Conservation (phyloP, 805 yeast genomes). For the Yarrowia sp. region DNA sequence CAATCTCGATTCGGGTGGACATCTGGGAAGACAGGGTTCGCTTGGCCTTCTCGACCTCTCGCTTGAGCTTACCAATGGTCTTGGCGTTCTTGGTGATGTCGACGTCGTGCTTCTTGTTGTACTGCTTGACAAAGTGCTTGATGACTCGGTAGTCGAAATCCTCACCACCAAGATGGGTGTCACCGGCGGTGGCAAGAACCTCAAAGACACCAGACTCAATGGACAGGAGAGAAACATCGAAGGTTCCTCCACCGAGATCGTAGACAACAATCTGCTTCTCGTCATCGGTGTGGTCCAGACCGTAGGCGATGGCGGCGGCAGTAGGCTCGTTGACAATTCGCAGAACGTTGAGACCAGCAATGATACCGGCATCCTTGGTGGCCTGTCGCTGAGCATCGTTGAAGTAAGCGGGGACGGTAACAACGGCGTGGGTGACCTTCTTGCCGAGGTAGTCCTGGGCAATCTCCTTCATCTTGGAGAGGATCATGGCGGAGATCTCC, state of each 20-base stretch:
- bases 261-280: conserved; percentile 90
- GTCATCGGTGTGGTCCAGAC: conserved; percentile 72
- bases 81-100: conserved; percentile 79
- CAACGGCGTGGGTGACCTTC: conserved; percentile 84
- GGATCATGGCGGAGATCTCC: conserved; percentile 88
- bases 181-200: conserved; percentile 93
- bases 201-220: conserved; percentile 91
- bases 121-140: conserved; percentile 74
- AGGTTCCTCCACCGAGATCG: conserved; percentile 98
- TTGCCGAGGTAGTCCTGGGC: conserved; percentile 89
- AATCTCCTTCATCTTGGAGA: conserved; percentile 86
- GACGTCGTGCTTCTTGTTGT: conserved; percentile 88
- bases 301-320: conserved; percentile 97
- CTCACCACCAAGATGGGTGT: conserved; percentile 97
- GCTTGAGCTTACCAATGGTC: conserved; percentile 89
- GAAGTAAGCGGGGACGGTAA: conserved; percentile 90
- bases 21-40: conserved; percentile 93
- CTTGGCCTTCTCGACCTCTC: conserved; percentile 98
- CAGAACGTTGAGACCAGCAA: conserved; percentile 84
- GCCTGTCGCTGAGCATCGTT: conserved; percentile 95
- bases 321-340: conserved; percentile 94
- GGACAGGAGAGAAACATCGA: conserved; percentile 83
- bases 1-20: conserved; percentile 94
- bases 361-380: conserved; percentile 88
- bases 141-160: conserved; percentile 90